Base-by-base conservation (phyloP, 345 rosid species). In the Linum usitatissimum region DNA sequence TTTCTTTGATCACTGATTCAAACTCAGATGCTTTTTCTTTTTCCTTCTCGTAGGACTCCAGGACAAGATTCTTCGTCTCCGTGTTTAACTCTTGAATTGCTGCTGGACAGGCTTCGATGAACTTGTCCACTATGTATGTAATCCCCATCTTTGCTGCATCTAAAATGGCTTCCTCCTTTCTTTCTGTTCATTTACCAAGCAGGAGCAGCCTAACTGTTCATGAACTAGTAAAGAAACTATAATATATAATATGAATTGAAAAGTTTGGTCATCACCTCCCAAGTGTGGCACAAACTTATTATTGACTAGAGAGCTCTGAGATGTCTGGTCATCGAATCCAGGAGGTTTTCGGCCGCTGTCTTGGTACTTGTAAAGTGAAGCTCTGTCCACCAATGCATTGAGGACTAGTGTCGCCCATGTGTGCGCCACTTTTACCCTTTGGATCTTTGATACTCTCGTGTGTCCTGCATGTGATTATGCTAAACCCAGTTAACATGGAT, bases 401-500 rank as follows among this genome's bases (percentile, higher is more conserved):
- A 84, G 40, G 34, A 81, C 18, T 63, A 81, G 82, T 36, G 63
- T 58, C 0, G 86, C 71, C 86, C 83, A 79, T 34, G 30, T 71
- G 60, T 81, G 76, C 42, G 73, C 78, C 66, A 69, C 55, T 63
- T 79, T 84, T 71, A 69, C 76, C 38, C 63, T 61, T 17, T 31
- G 28, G 7, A 77, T 40, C 64, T 72, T 77, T 51, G 18, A 64
- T 63, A 84, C 65, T 3, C 67, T 60, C 30, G 28, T 7, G 3
- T 77, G 73, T 59, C 86, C 84, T 81, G 40, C 19, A 14, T 18
- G 30, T 31, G 23, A 42, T 42, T 9, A n/a, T n/a, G n/a, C n/a
- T n/a, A n/a, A n/a, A n/a, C n/a, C n/a, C n/a, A n/a, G n/a, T n/a
- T n/a, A n/a, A n/a, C n/a, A n/a, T n/a, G n/a, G n/a, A n/a, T n/a